Evolutionary conservation across 176 grass and related monocot genomes (phyloP).

Genomic region (Zoysia japonica): DNA sequence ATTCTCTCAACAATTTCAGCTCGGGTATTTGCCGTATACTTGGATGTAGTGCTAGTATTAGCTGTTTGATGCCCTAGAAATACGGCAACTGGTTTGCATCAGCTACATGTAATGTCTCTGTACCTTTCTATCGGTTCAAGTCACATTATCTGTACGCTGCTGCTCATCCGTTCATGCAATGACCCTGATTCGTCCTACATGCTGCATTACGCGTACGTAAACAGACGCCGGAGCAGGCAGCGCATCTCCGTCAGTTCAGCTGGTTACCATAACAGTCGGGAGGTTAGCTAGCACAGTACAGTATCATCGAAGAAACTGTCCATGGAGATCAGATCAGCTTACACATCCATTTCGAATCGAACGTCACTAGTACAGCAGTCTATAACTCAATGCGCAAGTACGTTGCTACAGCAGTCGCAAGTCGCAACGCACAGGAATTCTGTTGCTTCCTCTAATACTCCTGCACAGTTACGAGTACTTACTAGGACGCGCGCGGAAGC

Average conservation of each 20-base stretch:
- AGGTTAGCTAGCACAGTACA: too few relatives aligned
- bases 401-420: too few relatives aligned
- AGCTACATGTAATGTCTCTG: background rate
- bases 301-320: too few relatives aligned
- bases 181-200: background rate
- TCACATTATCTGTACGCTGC: background rate
- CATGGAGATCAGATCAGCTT: background rate
- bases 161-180: background rate
- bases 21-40: too few relatives aligned
- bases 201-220: background rate
- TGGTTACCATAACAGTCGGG: background rate
- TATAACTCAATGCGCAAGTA: too few relatives aligned
- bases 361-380: too few relatives aligned
- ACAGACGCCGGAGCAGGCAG: background rate
- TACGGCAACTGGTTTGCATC: slow-evolving; percentile 7
- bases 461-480: too few relatives aligned
- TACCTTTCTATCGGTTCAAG: background rate
- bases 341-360: too few relatives aligned
- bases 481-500: too few relatives aligned
- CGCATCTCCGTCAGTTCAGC: slow-evolving; percentile 1
- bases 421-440: too few relatives aligned
- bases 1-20: too few relatives aligned
- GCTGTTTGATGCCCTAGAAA: slow-evolving; percentile 27
- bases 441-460: too few relatives aligned
- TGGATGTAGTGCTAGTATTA: background rate